These are phyloP conservation scores for Jackrogersella minutella DNA, from an alignment of 495 filamentous ascomycete species.

Conservation along the genomic window DNA sequence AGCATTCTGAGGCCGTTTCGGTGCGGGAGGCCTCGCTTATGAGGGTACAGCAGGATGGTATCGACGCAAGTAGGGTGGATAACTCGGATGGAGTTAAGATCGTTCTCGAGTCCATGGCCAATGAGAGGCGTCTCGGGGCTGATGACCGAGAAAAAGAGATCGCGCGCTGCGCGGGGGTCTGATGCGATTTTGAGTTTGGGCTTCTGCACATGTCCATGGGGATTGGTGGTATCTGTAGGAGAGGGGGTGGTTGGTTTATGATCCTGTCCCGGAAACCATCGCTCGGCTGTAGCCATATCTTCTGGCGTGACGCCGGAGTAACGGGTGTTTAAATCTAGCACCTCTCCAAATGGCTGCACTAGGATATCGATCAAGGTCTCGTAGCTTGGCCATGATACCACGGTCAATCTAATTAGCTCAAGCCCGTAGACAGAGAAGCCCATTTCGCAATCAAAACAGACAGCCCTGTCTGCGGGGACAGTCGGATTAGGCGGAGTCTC, in stretches of 20 bases:
- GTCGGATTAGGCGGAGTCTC: conserved; percentile 71
- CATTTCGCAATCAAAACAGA: conserved; percentile 98
- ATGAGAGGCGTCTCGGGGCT: conserved; percentile 80
- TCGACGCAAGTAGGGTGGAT: conserved; percentile 88
- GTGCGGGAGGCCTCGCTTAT: conserved; percentile 74
- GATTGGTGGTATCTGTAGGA: conserved; percentile 6
- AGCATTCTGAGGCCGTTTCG: conserved; percentile 78
- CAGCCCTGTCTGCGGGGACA: conserved; percentile 54
- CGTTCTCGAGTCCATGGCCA: conserved; percentile 95
- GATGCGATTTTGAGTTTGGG: conserved; percentile 68
- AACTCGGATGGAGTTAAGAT: conserved; percentile 82
- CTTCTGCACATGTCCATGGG: neutral
- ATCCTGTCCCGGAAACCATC: conserved; percentile 54
- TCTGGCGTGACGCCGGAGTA: conserved; percentile 85
- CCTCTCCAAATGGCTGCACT: conserved; percentile 81
- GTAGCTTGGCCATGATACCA: conserved; percentile 83
- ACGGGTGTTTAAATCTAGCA: conserved; percentile 88
- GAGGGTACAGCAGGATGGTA: conserved; percentile 84
- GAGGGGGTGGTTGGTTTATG: conserved; percentile 21
- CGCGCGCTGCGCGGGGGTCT: conserved; percentile 74
- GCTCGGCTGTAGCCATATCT: conserved; percentile 72
- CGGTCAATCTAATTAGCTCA: conserved; percentile 89
- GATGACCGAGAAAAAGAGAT: conserved; percentile 74
- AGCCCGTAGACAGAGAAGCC: conserved; percentile 86
- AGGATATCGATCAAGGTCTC: conserved; percentile 81